phyloP scores from a whole-genome alignment of 2,329 filamentous ascomycete species.

The Eurotiales sp. region DNA sequence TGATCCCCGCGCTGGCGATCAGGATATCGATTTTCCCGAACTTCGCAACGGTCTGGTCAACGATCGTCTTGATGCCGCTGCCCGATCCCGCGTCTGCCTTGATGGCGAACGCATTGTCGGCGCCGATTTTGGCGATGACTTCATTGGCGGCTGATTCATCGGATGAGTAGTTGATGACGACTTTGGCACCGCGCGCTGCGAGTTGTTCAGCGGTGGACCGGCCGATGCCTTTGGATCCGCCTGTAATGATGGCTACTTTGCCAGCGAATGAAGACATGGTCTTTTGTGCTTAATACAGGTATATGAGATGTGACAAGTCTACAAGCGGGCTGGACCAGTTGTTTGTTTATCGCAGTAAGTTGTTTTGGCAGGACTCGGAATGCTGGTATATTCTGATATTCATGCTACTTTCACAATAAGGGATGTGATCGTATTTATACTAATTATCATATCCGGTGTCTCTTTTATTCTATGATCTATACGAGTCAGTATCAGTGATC shows the following conservation, averaged over 20 bases:
- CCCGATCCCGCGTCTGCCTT: slow-evolving; percentile 53
- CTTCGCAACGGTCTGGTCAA: slow-evolving; percentile 46
- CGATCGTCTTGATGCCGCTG: slow-evolving; percentile 46
- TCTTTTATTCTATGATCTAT: too few relatives aligned
- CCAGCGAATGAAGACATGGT: slow-evolving; percentile 20
- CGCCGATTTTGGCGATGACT: slow-evolving; percentile 46
- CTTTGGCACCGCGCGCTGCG: slow-evolving; percentile 38
- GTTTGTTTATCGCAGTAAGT: too few relatives aligned
- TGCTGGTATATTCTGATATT: too few relatives aligned
- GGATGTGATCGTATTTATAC: too few relatives aligned
- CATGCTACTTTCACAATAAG: too few relatives aligned
- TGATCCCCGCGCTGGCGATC: slow-evolving; percentile 53
- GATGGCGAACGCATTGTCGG: slow-evolving; percentile 49
- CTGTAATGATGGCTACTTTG: slow-evolving; percentile 39
- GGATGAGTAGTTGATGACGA: slow-evolving; percentile 56
- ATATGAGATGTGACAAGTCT: too few relatives aligned
- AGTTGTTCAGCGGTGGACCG: slow-evolving; percentile 36
- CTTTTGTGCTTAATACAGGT: neutral
- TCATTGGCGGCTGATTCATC: slow-evolving; percentile 54
- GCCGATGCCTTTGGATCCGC: slow-evolving; percentile 41
- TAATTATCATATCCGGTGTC: too few relatives aligned
- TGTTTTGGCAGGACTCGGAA: too few relatives aligned
- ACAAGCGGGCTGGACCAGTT: too few relatives aligned
- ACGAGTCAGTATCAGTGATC: too few relatives aligned
- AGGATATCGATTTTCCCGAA: slow-evolving; percentile 59